Evolutionary conservation across 495 filamentous ascomycete species (phyloP).

Genomic region (Geoglossum glabrum): DNA sequence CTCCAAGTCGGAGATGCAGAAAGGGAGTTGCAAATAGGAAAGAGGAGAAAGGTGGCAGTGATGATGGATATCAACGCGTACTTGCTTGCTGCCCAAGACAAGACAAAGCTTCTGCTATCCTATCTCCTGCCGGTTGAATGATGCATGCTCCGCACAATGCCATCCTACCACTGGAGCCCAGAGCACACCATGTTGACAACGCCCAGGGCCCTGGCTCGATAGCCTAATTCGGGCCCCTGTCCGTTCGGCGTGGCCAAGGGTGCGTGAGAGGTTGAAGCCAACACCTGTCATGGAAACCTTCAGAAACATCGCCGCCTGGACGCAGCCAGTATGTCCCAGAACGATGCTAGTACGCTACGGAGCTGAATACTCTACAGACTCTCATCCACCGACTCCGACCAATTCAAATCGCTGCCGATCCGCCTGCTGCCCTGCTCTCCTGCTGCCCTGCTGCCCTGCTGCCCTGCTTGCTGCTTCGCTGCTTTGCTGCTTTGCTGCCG

Average conservation of each 20-base stretch:
- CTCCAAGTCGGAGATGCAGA: conserved; percentile 1
- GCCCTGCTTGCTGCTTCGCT: too few species aligned
- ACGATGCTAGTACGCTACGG: background rate
- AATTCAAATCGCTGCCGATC: background rate
- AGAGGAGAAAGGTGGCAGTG: background rate
- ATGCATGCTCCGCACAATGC: conserved; percentile 1
- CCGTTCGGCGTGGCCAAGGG: background rate
- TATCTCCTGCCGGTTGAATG: conserved; percentile 3
- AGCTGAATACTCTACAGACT: background rate
- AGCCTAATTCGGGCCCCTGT: conserved; percentile 1
- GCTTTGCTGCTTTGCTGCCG: too few species aligned
- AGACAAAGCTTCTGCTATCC: conserved; percentile 2
- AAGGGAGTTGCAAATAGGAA: background rate
- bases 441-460: too few species aligned
- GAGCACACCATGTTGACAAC: background rate
- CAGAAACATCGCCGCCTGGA: conserved; percentile 1
- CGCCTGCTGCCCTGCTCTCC: background rate
- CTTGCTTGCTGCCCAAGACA: too few species aligned
- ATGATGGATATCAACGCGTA: background rate
- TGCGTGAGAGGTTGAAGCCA: background rate
- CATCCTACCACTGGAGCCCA: background rate
- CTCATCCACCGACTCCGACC: background rate
- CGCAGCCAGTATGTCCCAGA: background rate
- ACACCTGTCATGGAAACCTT: background rate
- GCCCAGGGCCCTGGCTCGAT: background rate